phyloP scores from a whole-genome alignment of 495 filamentous ascomycete genomes.

The Penicillium arizonense region DNA sequence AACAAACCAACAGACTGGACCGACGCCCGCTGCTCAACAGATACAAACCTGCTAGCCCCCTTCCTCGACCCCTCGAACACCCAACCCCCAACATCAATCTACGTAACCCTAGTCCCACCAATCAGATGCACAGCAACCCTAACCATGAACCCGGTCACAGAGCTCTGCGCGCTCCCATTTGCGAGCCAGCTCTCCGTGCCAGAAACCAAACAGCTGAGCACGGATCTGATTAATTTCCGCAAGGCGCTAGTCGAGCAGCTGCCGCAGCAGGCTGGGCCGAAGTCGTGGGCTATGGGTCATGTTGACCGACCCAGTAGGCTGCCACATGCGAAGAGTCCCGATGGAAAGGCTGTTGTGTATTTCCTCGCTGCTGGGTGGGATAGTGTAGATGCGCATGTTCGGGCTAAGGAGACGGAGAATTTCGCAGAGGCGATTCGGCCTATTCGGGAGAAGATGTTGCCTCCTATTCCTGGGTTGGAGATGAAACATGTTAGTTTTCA shows the following conservation, averaged over 20 bases:
- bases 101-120: slow-evolving; percentile 34
- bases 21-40: slow-evolving; percentile 30
- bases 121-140: slow-evolving; percentile 29
- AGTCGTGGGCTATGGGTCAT: slow-evolving; percentile 44
- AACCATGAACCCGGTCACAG: slow-evolving; percentile 39
- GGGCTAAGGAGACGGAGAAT: slow-evolving; percentile 41
- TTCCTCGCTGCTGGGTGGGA: slow-evolving; percentile 53
- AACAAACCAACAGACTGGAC: slow-evolving; percentile 33
- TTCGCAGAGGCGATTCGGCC: slow-evolving; percentile 42
- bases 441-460: slow-evolving; percentile 35
- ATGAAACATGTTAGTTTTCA: slow-evolving; percentile 45
- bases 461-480: slow-evolving; percentile 34
- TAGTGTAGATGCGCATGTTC: slow-evolving; percentile 50
- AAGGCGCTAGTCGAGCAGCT: slow-evolving; percentile 29
- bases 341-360: slow-evolving; percentile 36
- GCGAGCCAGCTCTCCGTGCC: slow-evolving; percentile 22
- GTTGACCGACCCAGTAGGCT: slow-evolving; percentile 41
- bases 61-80: slow-evolving; percentile 24
- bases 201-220: slow-evolving; percentile 22
- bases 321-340: slow-evolving; percentile 31
- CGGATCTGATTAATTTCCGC: slow-evolving; percentile 33
- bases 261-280: slow-evolving; percentile 30
- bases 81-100: slow-evolving; percentile 21
- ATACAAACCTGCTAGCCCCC: slow-evolving; percentile 16
- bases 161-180: slow-evolving; percentile 35